Evolutionary conservation across 2,329 filamentous ascomycete genomes (phyloP).

Genomic region (Pseudogymnoascus sp.): DNA sequence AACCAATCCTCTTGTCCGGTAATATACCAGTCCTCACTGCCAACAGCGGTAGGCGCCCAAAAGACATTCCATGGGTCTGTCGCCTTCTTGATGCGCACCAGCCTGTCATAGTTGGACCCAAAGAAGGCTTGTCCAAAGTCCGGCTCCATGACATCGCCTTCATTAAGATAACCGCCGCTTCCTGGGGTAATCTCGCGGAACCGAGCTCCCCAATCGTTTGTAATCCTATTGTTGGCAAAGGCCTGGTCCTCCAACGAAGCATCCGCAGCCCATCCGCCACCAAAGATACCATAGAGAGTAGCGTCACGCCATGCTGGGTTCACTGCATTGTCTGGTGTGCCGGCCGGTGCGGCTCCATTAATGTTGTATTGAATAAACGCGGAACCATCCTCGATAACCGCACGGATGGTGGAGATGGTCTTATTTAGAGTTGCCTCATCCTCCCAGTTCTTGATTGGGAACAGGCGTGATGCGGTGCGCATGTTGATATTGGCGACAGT

Average conservation of each 20-base stretch:
- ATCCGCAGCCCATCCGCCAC: conserved; percentile 12
- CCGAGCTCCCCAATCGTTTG: conserved; percentile 23
- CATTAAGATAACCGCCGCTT: conserved; percentile 39
- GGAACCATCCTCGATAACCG: conserved; percentile 28
- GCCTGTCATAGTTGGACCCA: conserved; percentile 24
- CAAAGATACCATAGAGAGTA: conserved; percentile 3
- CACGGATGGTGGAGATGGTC: conserved; percentile 25
- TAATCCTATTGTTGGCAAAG: conserved; percentile 24
- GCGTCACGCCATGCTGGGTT: conserved; percentile 16
- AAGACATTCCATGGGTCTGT: conserved; percentile 15
- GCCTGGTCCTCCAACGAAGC: conserved; percentile 19
- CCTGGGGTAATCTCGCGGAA: conserved; percentile 32
- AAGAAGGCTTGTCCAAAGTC: conserved; percentile 37
- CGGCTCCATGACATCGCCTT: conserved; percentile 38
- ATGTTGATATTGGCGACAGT: conserved; percentile 24
- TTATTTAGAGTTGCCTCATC: conserved; percentile 19
- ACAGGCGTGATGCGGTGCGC: conserved; percentile 33
- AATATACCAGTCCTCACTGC: conserved; percentile 10
- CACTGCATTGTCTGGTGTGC: conserved; percentile 12
- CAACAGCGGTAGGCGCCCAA: conserved; percentile 14
- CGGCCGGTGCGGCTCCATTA: conserved; percentile 8
- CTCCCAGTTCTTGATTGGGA: conserved; percentile 32
- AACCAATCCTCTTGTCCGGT: neutral
- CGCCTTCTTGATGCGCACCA: conserved; percentile 15
- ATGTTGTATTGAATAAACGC: conserved; percentile 20